Conservation (phyloP, 495 filamentous ascomycete species). For the Durotheca rogersii region DNA sequence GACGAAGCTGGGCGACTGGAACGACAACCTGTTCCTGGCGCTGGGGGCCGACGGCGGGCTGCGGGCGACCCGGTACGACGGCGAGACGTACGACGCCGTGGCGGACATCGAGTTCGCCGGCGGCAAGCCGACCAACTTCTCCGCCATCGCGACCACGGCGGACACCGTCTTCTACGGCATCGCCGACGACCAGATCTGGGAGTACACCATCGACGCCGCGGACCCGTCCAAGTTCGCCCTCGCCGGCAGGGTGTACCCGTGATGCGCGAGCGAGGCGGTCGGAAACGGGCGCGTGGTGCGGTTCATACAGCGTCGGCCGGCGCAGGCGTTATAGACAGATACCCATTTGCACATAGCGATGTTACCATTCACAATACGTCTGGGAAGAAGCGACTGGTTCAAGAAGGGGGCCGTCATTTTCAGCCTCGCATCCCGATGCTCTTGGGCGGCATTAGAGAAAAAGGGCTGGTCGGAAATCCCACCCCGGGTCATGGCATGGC, state of each 20-base stretch:
- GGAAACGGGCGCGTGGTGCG: too few relatives aligned
- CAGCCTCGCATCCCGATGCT: too few relatives aligned
- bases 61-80: slow-evolving; percentile 14
- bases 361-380: too few relatives aligned
- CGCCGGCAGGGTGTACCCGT: slow-evolving; percentile 21
- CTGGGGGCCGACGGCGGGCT: slow-evolving; percentile 11
- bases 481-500: too few relatives aligned
- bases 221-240: slow-evolving; percentile 22
- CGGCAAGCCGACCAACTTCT: slow-evolving; percentile 26
- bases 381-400: too few relatives aligned
- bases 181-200: slow-evolving; percentile 26
- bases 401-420: too few relatives aligned
- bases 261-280: too few relatives aligned
- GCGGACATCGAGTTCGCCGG: slow-evolving; percentile 14
- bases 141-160: slow-evolving; percentile 25
- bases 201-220: slow-evolving; percentile 21
- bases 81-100: slow-evolving; percentile 4
- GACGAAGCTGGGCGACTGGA: slow-evolving; percentile 22
- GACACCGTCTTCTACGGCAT: slow-evolving; percentile 29
- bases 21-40: slow-evolving; percentile 10
- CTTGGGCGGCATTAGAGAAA: too few relatives aligned
- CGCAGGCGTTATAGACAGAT: too few relatives aligned
- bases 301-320: too few relatives aligned
- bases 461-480: too few relatives aligned
- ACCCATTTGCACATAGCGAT: too few relatives aligned